phyloP scores from a whole-genome alignment of 192 early-diverging fungal species.

The Hyaloraphidium curvatum region DNA sequence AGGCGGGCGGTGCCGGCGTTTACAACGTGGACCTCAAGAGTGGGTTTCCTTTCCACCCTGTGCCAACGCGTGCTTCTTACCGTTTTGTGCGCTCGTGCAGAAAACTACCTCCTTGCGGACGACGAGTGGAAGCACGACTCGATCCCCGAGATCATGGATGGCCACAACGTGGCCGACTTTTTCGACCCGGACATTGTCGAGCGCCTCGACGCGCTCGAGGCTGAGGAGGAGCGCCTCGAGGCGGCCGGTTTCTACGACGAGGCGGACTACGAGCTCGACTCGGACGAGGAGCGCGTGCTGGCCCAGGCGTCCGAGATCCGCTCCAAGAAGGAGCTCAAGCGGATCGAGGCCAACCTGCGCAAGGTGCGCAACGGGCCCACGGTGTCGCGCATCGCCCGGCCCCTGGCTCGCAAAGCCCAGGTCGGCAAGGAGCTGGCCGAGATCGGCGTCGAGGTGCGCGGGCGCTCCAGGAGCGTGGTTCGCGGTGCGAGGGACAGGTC shows the following conservation, averaged over 20 bases:
- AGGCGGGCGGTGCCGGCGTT: conserved; percentile 87
- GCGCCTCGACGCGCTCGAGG: conserved; percentile 81
- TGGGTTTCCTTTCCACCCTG: conserved; percentile 10
- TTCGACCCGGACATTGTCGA: conserved; percentile 95
- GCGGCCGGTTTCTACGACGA: conserved; percentile 87
- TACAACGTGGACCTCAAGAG: conserved; percentile 89
- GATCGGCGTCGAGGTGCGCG: no score
- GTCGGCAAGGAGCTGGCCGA: no score
- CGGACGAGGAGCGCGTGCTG: conserved; percentile 61
- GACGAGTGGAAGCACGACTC: conserved; percentile 91
- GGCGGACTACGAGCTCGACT: conserved; percentile 32
- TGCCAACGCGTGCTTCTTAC: conserved; percentile 2
- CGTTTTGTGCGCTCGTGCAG: conserved; percentile 9
- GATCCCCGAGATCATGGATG: conserved; percentile 97
- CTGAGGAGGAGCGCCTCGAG: conserved; percentile 88
- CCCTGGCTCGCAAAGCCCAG: no score
- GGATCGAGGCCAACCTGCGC: not conserved
- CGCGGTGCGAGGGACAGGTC: no score
- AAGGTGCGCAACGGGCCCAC: not conserved
- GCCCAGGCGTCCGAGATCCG: conserved; percentile 60
- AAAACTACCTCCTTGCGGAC: conserved; percentile 64
- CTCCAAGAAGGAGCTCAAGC: conserved; percentile 58
- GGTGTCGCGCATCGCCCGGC: not conserved
- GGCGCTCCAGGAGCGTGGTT: no score
- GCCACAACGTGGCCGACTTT: conserved; percentile 97